Evolutionary conservation across 2,329 filamentous ascomycete genomes (phyloP), one percentile per base, ranked within the genome.

Genomic region (Xylariales sp.): DNA sequence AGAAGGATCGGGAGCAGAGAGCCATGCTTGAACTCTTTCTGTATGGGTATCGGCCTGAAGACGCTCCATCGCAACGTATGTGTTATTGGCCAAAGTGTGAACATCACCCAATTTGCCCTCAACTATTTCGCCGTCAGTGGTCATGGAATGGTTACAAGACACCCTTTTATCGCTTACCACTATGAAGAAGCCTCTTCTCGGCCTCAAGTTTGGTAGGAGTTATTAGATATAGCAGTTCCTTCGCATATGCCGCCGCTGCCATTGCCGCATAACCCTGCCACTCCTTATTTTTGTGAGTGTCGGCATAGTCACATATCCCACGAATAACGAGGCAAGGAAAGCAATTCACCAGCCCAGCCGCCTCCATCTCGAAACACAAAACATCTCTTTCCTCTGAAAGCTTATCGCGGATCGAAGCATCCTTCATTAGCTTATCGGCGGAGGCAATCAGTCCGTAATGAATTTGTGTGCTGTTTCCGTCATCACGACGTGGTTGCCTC

Each of bases 401-500:
- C 19, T 33, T 37, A 38, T 62, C 56, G 2, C 61, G 44, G 5
- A 42, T 6, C 2, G 11, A 1, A 1, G 48, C 55, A 32, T 59
- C 33, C 20, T 55, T 54, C 41, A 63, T 55, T 13, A 61, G 2
- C 13, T 41, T 38, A 33, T 61, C 57, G 1, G 29, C 55, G 0
- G 54, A 61, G 1, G 56, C 60, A 38, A 66, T 60, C 1, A 55
- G 25, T 0, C 62, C 62, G 21, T 61, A 60, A 38, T 63, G 57
- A 4, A 63, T 41, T 10, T 33, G 24, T n/a, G n/a, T n/a, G n/a
- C n/a, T n/a, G n/a, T n/a, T n/a, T n/a, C n/a, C n/a, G n/a, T n/a
- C n/a, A n/a, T n/a, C n/a, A n/a, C n/a, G n/a, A n/a, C n/a, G n/a
- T n/a, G n/a, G n/a, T n/a, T n/a, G n/a, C 8, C 52, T 49, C 27